Evolutionary conservation across 768 basidiomycete genomes (phyloP).

Genomic region (Tylopilus intermedius): DNA sequence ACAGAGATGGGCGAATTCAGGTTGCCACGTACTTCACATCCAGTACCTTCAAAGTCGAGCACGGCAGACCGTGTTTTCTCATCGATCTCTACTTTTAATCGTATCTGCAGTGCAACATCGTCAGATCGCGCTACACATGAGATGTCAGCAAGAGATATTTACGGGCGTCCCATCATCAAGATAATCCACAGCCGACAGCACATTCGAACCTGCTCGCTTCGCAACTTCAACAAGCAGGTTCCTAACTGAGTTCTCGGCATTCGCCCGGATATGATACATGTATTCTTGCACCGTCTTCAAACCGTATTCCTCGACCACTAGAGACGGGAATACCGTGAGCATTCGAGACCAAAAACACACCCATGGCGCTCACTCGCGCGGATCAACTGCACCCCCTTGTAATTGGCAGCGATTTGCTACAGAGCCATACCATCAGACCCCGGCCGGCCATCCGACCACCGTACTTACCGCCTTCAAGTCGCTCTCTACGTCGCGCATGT

Average conservation of each 20-base stretch:
- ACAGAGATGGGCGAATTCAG: slow-evolving; percentile 83
- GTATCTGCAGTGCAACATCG: slow-evolving; percentile 44
- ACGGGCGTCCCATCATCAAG: slow-evolving; percentile 86
- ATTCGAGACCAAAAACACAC: not conserved
- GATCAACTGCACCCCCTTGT: slow-evolving; percentile 85
- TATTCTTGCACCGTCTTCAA: slow-evolving; percentile 86
- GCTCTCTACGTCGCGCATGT: slow-evolving; percentile 85
- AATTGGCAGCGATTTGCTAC: slow-evolving; percentile 91
- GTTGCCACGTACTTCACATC: slow-evolving; percentile 79
- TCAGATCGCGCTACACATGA: slow-evolving; percentile 2
- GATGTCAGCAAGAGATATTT: slow-evolving; percentile 17
- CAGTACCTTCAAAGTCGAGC: slow-evolving; percentile 82
- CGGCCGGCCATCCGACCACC: not conserved
- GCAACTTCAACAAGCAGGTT: slow-evolving; percentile 73
- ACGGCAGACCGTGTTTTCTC: slow-evolving; percentile 68
- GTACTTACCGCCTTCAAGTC: slow-evolving; percentile 78
- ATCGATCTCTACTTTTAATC: slow-evolving; percentile 73
- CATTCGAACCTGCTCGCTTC: slow-evolving; percentile 58
- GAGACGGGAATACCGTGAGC: slow-evolving; percentile 4
- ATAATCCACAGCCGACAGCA: slow-evolving; percentile 72
- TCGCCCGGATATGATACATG: slow-evolving; percentile 85
- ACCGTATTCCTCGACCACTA: slow-evolving; percentile 84
- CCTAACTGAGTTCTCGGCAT: slow-evolving; percentile 85
- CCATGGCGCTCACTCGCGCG: slow-evolving; percentile 55
- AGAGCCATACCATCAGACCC: not conserved